phyloP scores from a whole-genome alignment of 768 basidiomycete species.

The Auriculariales sp. region DNA sequence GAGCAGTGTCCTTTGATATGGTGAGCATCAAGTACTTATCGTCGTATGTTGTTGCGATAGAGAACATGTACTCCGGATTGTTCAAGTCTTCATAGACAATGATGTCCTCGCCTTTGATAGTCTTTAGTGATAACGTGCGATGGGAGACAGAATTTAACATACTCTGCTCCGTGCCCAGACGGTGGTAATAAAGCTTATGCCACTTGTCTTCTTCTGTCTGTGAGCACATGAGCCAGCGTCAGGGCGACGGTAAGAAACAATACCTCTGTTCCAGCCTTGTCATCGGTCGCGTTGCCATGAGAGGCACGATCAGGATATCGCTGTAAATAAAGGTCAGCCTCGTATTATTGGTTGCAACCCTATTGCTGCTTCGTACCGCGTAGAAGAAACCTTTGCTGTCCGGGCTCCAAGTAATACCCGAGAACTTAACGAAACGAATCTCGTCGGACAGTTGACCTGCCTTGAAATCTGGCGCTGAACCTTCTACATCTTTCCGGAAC shows the following conservation, averaged over 20 bases:
- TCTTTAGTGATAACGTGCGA: neutral
- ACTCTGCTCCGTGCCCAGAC: conserved; percentile 57
- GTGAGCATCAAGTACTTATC: conserved; percentile 47
- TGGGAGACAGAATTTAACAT: conserved; percentile 11
- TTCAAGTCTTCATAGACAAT: conserved; percentile 49
- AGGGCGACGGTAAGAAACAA: no score
- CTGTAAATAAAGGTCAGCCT: conserved; percentile 12
- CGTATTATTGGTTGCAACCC: neutral
- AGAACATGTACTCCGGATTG: conserved; percentile 55
- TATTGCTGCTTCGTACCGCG: conserved; percentile 11
- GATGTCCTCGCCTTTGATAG: conserved; percentile 43
- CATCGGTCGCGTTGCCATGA: conserved; percentile 31
- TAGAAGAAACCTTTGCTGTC: conserved; percentile 80
- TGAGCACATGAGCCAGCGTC: no score
- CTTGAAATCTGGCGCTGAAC: conserved; percentile 23
- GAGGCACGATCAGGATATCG: conserved; percentile 41
- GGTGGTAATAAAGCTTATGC: conserved; percentile 67
- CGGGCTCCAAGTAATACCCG: conserved; percentile 53
- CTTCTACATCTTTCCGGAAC: conserved; percentile 26
- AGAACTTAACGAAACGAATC: conserved; percentile 66
- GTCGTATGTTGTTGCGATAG: conserved; percentile 42
- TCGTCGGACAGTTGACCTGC: conserved; percentile 46
- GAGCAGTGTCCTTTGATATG: conserved; percentile 44
- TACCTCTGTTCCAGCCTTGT: conserved; percentile 42
- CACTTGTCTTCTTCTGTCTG: conserved; percentile 46